Base-by-base conservation (phyloP, 1,139 yeast species). In the Yamadazyma epiphylla region DNA sequence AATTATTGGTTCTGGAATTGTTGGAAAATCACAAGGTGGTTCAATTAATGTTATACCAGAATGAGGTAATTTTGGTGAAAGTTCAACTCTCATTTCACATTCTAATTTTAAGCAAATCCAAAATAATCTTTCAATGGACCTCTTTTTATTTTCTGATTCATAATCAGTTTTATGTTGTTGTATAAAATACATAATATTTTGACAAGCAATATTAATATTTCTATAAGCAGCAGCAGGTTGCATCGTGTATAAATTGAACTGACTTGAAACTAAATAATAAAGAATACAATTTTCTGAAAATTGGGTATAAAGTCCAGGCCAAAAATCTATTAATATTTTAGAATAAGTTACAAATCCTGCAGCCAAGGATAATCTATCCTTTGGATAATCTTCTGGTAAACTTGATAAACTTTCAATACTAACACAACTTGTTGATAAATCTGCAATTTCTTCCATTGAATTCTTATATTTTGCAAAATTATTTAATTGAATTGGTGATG, bases 31-130 rank as follows among this genome's bases (percentile, higher is more conserved):
- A 22, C 59, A 49, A 2, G 74, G 74, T 6, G 74, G 72, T 4
- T 51, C 49, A 9, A 63, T 54, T 23, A 53, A 53, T 3, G 64
- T 58, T 19, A 70, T 68, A 0, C 74, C 73, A 13, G 72, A 63
- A 2, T 55, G 36, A 1, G 68, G 64, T 2, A 66, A 64, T 32
- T 52, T 53, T 5, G 76, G 77, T 5, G 70, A 60, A 15, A 70
- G 44, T 42, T 70, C 75, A 3, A 58, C 58, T 33, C 70, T 48
- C 25, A 69, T 39, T 43, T 70, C 77, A 37, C 70, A 61, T 39
- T 70, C 76, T 24, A 68, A 51, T 42, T 68, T 69, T 25, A 64
- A 47, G 37, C 75, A 67, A 8, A 60, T 57, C 70, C 74, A 69
- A 41, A 64, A 70, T 3, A 67, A 50, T 22, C 74, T 46, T 33